Base-by-base conservation (phyloP, 2,329 filamentous ascomycete species). In the Diplodia intermedia region DNA sequence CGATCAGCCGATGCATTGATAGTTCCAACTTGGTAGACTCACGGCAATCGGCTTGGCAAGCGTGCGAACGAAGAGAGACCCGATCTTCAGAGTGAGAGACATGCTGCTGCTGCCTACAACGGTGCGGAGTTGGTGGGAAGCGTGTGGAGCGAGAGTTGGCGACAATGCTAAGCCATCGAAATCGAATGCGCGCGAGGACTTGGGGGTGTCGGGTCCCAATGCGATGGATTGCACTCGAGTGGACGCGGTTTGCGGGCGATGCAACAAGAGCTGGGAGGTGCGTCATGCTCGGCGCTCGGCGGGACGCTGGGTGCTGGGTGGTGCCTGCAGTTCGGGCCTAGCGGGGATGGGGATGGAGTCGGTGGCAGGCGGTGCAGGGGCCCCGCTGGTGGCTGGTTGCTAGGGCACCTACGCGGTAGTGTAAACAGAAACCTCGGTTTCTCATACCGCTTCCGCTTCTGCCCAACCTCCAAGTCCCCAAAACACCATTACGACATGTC, bases 21-120 rank as follows among this genome's bases (percentile, higher is more conserved):
- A 60, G 14, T 31, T 33, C 66, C 38, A 40, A 65, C 65, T 57
- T 65, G 55, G 55, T 54, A 9, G 23, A 78, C 84, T 73, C 82
- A 90, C 89, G 71, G 87, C 88, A 74, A 91, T 88, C 1, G 89
- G 89, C 75, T 91, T 91, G 15, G 89, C 89, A 33, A 89, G 80
- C 1, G 89, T 90, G 69, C 88, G 84, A 69, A 91, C 86, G 50
- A 83, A 84, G 57, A 91, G 81, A 26, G 88, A 90, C 38, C 86
- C 86, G 72, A 91, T 84, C 76, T 91, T 91, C 70, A 91, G 80
- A 11, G 88, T 89, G 70, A 90, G 82, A 70, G 87, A 89, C 87
- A 89, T 89, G 71, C 74, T 31, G 47, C 56, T n/a, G 53, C 23
- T 26, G 65, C 65, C 11, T 36, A 20, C 14, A 31, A n/a, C 2